Evolutionary conservation across 2,329 filamentous ascomycete genomes (phyloP), one percentile per base, ranked within the genome.

Genomic region (Fusarium pseudoanthophilum): DNA sequence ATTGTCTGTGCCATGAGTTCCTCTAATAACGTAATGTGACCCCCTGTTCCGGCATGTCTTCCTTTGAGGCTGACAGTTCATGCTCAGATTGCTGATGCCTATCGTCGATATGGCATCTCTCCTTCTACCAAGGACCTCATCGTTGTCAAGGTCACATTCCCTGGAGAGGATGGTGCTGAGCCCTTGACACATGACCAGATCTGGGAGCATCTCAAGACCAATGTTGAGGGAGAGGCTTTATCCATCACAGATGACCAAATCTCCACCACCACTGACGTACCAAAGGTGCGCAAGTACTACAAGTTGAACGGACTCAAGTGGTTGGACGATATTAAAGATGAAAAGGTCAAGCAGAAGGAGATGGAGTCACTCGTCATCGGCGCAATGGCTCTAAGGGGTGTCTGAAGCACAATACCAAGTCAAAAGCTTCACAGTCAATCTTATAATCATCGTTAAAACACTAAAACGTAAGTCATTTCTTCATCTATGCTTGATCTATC

Each of bases 21-120:
- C 1, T 95, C 93, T 71, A 95, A 94, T 80, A 97, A 97, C 81
- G 93, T 94, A 81, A 72, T 69, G 36, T 51, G 36, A 20, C 43
- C 53, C 65, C 48, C 42, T 48, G 10, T 45, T 21, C 11, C 18
- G 18, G 21, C 10, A 18, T 34, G 32, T 51, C 28, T 51, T 49
- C 39, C 30, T 24, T 52, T 24, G n/a, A 56, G 57, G 51, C 68
- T 69, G 55, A 74, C 72, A 52, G 52, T 8, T 56, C 58, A 37
- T 37, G 11, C 37, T 11, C 58, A 97, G 94, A 98, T 99, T 78
- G 90, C 94, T 58, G 95, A 98, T 76, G 92, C 95, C 1, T 98
- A 98, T 83, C 92, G 94, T 37, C 92, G 92, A 60, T 97, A 96
- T 79, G 96, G 96, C 53, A 91, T 98, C 65, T 86, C 89, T 2